Percentiles rank a stretch among this genome's conserved stretches.
Evolutionary conservation across 352 stramenopile species (phyloP).

Genomic region (Pythium sukuiense): DNA sequence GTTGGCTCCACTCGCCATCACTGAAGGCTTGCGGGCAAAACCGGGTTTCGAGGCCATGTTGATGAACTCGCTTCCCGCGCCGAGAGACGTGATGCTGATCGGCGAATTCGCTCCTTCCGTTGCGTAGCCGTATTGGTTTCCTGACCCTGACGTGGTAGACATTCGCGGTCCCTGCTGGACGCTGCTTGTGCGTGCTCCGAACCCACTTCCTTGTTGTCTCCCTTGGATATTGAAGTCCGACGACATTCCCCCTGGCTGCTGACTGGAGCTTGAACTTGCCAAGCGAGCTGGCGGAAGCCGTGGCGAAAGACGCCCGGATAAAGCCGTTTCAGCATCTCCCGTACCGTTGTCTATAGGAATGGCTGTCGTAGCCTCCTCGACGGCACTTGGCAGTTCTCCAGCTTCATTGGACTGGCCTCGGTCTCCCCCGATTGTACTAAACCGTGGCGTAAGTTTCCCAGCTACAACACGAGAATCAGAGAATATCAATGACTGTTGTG

Average conservation of each 20-base stretch:
- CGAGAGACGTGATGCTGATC: conserved; percentile 22
- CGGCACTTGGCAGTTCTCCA: background rate
- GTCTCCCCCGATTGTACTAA: background rate
- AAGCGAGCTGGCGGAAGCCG: background rate
- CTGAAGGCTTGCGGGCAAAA: conserved; percentile 20
- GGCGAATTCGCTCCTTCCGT: background rate
- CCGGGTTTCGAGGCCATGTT: conserved; percentile 30
- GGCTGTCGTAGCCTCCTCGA: background rate
- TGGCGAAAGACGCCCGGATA: background rate
- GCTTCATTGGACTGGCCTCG: background rate
- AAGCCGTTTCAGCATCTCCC: background rate
- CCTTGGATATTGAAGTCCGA: conserved; percentile 12
- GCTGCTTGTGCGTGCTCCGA: background rate
- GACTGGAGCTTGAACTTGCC: background rate
- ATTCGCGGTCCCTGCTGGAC: background rate
- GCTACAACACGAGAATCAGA: background rate
- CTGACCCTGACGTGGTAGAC: background rate
- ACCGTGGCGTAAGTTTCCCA: background rate
- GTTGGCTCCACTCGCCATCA: background rate
- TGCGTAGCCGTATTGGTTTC: background rate
- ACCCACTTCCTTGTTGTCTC: background rate
- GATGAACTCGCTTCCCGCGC: conserved; percentile 19
- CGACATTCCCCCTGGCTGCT: background rate
- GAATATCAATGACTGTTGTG: background rate
- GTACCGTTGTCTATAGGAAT: background rate